Evolutionary conservation across 2,329 filamentous ascomycete genomes (phyloP), one percentile per base, ranked within the genome.

Genomic region (Metarhizium humberi): DNA sequence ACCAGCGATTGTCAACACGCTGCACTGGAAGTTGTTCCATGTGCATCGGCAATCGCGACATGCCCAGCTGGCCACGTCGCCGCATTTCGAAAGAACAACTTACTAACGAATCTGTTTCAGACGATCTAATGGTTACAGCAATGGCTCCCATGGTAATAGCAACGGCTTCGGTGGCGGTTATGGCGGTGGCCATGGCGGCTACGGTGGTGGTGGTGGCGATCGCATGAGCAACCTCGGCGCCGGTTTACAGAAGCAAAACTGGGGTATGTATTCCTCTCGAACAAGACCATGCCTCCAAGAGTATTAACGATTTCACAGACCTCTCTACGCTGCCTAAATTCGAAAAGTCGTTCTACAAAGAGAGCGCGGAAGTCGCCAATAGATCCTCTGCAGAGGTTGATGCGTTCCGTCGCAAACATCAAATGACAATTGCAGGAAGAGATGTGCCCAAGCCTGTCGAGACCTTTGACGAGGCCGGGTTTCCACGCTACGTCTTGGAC

Each of bases 311-410:
- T 47, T 25, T 6, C 42, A 20, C 62, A 94, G 94, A 99, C 70
- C 66, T 94, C 54, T 78, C 72, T 67, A 72, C 85, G 6, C 69
- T 99, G 49, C 92, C 94, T 65, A 97, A 97, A 75, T 99, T 99
- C 76, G 94, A 99, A 72, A 99, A 99, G 77, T 92, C 89, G 8
- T 99, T 99, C 78, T 99, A 99, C 83, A 96, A 97, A 78, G 94
- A 97, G 75, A 86, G 94, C 69, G 80, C 86, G 36, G 83, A 84
- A 57, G 92, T 99, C 58, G 74, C 84, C 59, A 78, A 73, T 65
- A 89, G 94, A 67, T 85, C 90, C 13, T 71, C 82, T 46, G 82
- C 82, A 55, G 92, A 97, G 60, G 88, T 99, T 56, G 87, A 92
- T 32, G 88, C 85, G 55, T 99, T 96, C 80, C 88, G 94, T 69